A percentile compares a stretch with the other conserved stretches of the same genome.
These are phyloP conservation scores for Santalum album DNA, from an alignment of 164 flowering plant genomes.

Conservation along the genomic window DNA sequence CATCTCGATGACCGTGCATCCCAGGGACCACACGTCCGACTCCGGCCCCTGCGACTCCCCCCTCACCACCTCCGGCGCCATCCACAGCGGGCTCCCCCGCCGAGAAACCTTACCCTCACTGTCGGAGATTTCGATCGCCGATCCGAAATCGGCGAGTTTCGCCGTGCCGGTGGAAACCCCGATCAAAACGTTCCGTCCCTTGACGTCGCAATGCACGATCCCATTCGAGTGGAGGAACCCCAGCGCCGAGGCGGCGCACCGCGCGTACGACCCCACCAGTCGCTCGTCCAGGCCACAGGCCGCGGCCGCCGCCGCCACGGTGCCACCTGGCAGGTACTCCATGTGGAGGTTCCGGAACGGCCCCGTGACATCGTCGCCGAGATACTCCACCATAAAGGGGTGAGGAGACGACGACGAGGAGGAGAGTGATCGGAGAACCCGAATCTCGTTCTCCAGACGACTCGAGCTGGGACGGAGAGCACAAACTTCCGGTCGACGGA, in stretches of 20 bases:
- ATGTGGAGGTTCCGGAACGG: constrained; percentile 45
- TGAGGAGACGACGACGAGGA: constrained; percentile 23
- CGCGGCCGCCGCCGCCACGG: constrained; percentile 16
- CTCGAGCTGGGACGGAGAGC: constrained; percentile 14
- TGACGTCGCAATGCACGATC: constrained; percentile 74
- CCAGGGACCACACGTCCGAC: background rate
- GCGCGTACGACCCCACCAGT: constrained; percentile 27
- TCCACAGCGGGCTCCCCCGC: background rate
- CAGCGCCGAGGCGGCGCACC: constrained; percentile 45
- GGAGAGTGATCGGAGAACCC: constrained; percentile 20
- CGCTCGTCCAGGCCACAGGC: constrained; percentile 23
- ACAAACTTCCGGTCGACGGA: constrained; percentile 27
- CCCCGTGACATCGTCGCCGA: constrained; percentile 43
- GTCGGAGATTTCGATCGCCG: constrained; percentile 24
- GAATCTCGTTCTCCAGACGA: constrained; percentile 59
- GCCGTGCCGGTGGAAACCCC: constrained; percentile 23
- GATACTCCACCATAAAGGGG: constrained; percentile 44
- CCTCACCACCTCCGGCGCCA: background rate
- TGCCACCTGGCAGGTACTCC: constrained; percentile 64
- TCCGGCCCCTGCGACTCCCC: background rate
- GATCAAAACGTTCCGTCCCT: constrained; percentile 55
- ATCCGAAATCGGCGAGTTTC: constrained; percentile 79
- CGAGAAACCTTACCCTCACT: background rate
- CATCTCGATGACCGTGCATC: background rate
- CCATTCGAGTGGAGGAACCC: constrained; percentile 37